These are phyloP conservation scores for Jaminaea rosea DNA, from an alignment of 1,284 basidiomycete species.

Conservation along the genomic window DNA sequence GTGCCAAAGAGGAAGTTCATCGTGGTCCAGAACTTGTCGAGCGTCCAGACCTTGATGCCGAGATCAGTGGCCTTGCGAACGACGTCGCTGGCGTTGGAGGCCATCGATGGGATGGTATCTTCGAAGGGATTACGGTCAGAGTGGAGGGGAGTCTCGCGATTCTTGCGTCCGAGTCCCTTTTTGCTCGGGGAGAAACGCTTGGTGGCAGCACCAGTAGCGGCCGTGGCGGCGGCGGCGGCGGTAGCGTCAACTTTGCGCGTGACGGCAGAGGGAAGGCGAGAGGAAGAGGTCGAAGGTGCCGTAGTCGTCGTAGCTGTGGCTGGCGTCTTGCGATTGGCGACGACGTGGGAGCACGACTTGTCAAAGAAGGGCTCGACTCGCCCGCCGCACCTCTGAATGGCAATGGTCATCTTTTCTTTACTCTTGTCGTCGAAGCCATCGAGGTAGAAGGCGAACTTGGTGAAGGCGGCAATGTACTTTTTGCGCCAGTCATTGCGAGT, in stretches of 20 bases:
- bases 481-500: conserved; percentile 27
- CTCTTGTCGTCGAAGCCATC: conserved; percentile 32
- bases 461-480: conserved; percentile 33
- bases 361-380: conserved; percentile 43
- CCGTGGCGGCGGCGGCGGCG: background rate
- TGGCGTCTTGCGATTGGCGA: conserved; percentile 26
- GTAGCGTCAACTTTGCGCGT: conserved; percentile 4
- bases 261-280: conserved; percentile 3
- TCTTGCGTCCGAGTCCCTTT: conserved; percentile 2
- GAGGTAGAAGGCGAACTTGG: conserved; percentile 41
- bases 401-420: conserved; percentile 12
- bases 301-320: background rate
- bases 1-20: conserved; percentile 11
- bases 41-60: conserved; percentile 80
- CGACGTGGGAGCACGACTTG: conserved; percentile 38
- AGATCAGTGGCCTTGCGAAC: conserved; percentile 67
- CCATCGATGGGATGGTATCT: conserved; percentile 14
- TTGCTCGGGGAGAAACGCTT: conserved; percentile 21
- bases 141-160: conserved; percentile 21
- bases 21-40: conserved; percentile 47
- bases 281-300: conserved; percentile 12
- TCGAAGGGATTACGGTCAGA: conserved; percentile 44
- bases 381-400: conserved; percentile 36
- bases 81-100: conserved; percentile 52
- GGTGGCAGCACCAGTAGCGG: background rate